These are phyloP conservation scores for Prunus persica DNA, from an alignment of 306 rosid genomes.

Conservation along the genomic window Prunus_persica_NCBIv2 NC_034010.1:3895001-3895500, in stretches of 20 bases:
- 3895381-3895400: no score
- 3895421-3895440: no score
- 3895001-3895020: conserved; percentile 77
- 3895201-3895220: conserved; percentile 82
- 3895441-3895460: no score
- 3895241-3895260: conserved; percentile 85
- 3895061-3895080: conserved; percentile 82
- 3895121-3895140: conserved; percentile 75
- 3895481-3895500: no score
- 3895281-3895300: conserved; percentile 85
- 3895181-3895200: conserved; percentile 71
- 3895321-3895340: background rate
- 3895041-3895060: conserved; percentile 55
- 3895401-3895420: no score
- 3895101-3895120: conserved; percentile 80
- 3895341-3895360: no score
- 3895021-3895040: conserved; percentile 61
- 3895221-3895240: conserved; percentile 78
- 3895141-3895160: conserved; percentile 77
- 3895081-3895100: conserved; percentile 90
- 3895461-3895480: no score
- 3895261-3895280: conserved; percentile 79
- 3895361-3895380: no score
- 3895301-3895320: conserved; percentile 54
- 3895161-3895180: conserved; percentile 84